Conservation (phyloP, 305 asterid species). For the Fraxinus xanthoxyloides region DNA sequence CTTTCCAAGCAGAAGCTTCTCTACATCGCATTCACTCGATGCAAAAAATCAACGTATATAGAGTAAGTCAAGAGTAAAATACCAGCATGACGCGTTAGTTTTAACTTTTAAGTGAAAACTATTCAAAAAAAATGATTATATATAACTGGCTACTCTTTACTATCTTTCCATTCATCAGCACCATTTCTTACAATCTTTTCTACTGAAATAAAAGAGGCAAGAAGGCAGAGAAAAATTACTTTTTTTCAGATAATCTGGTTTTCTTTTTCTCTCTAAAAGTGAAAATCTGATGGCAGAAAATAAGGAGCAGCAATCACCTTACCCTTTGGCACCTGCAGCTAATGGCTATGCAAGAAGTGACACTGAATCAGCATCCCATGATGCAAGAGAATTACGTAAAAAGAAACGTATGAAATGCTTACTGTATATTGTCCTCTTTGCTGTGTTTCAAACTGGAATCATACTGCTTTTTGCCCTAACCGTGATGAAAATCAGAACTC, state of each 20-base stretch:
- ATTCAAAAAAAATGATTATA: not conserved
- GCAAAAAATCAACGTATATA: not conserved
- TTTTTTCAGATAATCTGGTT: no score
- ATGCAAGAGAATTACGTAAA: constrained; percentile 9
- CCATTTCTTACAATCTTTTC: not conserved
- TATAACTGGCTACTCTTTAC: not conserved
- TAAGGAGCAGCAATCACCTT: constrained; percentile 6
- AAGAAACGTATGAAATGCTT: constrained; percentile 26
- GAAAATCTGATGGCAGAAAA: constrained; percentile 21
- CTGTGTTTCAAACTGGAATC: constrained; percentile 24
- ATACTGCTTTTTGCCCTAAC: constrained; percentile 17
- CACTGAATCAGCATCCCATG: constrained; percentile 15
- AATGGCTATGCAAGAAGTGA: constrained; percentile 7
- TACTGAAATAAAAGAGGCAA: not conserved
- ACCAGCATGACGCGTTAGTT: constrained; percentile 11
- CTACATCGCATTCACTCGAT: not conserved
- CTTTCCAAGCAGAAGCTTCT: constrained; percentile 20
- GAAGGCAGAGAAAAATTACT: not conserved
- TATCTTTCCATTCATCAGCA: not conserved
- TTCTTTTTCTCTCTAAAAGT: not conserved
- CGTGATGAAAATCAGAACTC: constrained; percentile 30
- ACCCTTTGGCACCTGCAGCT: not conserved
- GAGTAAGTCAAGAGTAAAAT: not conserved
- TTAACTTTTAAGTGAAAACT: not conserved
- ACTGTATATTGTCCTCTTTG: constrained; percentile 21